These are phyloP conservation scores for Solanum tarijense DNA, from an alignment of 257 asterid species.

Conservation along the genomic window DNA sequence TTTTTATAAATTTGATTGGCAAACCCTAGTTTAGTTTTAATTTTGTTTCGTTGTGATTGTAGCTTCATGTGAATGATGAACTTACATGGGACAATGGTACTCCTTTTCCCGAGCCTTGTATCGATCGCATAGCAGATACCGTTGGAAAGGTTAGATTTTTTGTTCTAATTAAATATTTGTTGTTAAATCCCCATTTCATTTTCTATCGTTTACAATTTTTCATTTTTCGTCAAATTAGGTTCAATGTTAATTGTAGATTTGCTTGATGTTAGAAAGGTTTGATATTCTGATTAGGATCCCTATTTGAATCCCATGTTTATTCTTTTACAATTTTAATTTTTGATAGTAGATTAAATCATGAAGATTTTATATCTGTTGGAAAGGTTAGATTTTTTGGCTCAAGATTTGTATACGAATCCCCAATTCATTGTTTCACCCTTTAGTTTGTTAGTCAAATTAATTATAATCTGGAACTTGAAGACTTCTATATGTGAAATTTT, in stretches of 20 bases:
- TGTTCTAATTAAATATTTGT: background rate
- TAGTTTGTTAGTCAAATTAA: background rate
- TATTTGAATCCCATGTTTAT: background rate
- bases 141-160: conserved; percentile 62
- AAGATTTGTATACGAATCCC: background rate
- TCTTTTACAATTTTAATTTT: background rate
- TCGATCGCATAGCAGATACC: conserved; percentile 88
- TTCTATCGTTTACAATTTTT: background rate
- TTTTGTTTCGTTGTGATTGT: background rate
- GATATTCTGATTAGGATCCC: background rate
- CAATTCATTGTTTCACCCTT: background rate
- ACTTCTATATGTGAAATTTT: background rate
- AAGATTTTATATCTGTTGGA: background rate
- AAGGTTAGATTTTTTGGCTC: background rate
- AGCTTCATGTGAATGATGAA: conserved; percentile 81
- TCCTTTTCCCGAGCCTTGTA: conserved; percentile 85
- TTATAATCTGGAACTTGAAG: background rate
- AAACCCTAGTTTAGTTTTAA: background rate
- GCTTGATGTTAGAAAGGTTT: background rate
- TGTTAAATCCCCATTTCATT: background rate
- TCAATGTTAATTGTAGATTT: background rate
- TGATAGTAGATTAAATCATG: background rate
- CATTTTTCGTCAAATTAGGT: background rate
- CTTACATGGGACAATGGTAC: conserved; percentile 89
- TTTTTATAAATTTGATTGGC: background rate